phyloP scores from a whole-genome alignment of 352 stramenopile species.

The Globisporangium uncinulatum region DNA sequence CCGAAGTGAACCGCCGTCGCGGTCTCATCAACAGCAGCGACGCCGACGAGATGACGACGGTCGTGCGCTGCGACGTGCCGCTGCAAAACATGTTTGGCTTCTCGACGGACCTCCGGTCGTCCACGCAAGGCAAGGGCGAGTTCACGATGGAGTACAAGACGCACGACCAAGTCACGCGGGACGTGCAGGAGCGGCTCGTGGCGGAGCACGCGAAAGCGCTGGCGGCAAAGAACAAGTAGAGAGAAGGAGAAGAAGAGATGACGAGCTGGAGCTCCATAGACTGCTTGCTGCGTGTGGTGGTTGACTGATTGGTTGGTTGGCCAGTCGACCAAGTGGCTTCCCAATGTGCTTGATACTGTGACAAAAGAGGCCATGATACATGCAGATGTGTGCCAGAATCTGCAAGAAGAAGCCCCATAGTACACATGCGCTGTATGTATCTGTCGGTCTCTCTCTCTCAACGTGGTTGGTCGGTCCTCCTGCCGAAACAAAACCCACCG shows the following conservation, averaged over 20 bases:
- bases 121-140: constrained; percentile 97
- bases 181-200: constrained; percentile 94
- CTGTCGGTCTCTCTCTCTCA: too few species aligned
- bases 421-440: neutral
- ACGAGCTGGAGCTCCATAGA: neutral
- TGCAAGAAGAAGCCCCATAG: neutral
- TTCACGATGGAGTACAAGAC: constrained; percentile 99
- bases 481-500: neutral
- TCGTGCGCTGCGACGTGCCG: constrained; percentile 92
- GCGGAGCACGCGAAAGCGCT: constrained; percentile 90
- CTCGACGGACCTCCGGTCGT: constrained; percentile 94
- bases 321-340: neutral
- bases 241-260: constrained; percentile 5
- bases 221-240: constrained; percentile 75
- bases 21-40: constrained; percentile 96
- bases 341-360: too few species aligned
- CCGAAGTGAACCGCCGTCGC: constrained; percentile 92
- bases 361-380: too few species aligned
- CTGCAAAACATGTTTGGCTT: constrained; percentile 99
- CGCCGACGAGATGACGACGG: constrained; percentile 92
- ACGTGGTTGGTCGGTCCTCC: neutral
- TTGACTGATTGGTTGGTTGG: too few species aligned
- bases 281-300: neutral
- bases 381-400: neutral
- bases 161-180: constrained; percentile 90